Evolutionary conservation across 768 basidiomycete genomes (phyloP), one percentile per base, ranked within the genome.

Genomic region (Suillus cothurnatus): DNA sequence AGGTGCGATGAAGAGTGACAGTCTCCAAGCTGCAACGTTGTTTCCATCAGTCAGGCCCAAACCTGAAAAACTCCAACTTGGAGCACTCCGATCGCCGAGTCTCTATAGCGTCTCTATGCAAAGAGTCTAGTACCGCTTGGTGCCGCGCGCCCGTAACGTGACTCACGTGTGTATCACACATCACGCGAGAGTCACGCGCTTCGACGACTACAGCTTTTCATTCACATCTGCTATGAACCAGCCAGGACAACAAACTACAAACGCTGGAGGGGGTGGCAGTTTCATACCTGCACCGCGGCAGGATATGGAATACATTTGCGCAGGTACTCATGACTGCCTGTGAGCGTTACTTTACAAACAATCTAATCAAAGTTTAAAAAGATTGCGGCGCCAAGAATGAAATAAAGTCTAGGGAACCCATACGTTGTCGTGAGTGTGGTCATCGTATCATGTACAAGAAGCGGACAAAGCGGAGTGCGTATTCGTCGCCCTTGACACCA

Each of bases 371-470:
- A 36, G 45, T 45, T 53, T 15, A 57, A 43, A 52, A 72, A 94
- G 96, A 97, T 74, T 98, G 96, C 75, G 93, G 94, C 66, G 91
- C 90, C 1, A 92, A 92, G 80, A 97, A 96, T 76, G 90, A 93
- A 73, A 95, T 98, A 75, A 91, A 88, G 77, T 83, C 93, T 9
- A 83, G 94, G 65, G 97, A 99, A 76, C 94, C 94, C 50, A 96
- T 98, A 68, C 90, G 97, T 64, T 99, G 97, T 79, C 85, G 92
- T 70, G 95, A 98, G 74, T 99, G 97, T 73, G 97, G 97, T 4
- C 97, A 98, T 78, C 88, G 97, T 61, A 97, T 99, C 76, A 95
- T 99, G 94, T 98, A 97, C 80, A 99, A 99, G 81, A 97, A 96
- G 78, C 82, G 97, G 72, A 97, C 95, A 28, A 93, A 86, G 73